Base-by-base conservation (phyloP, 23 red algal genomes). In the Porphyridium purpureum region DNA sequence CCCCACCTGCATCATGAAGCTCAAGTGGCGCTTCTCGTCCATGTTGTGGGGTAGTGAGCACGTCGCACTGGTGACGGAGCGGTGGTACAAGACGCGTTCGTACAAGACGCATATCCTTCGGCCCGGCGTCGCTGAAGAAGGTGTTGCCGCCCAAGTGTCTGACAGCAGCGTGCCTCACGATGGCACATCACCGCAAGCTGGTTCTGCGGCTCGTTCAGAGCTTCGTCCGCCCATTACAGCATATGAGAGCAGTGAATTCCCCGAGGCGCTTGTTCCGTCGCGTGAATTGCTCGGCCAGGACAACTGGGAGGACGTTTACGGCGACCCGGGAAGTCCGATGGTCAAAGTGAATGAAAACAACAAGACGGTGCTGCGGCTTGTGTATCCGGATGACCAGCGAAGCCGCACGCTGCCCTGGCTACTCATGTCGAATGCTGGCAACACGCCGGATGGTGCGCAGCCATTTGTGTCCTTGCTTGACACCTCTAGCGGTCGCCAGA, bases 231-330 rank as follows among this genome's bases (percentile, higher is more conserved):
- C n/a, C n/a, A n/a, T n/a, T n/a, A n/a, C n/a, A n/a, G n/a, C n/a
- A n/a, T n/a, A n/a, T n/a, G n/a, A n/a, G n/a, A n/a, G n/a, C n/a
- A n/a, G n/a, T n/a, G n/a, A n/a, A n/a, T n/a, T n/a, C n/a, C n/a
- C 38, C 11, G 11, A 44, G 17, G 38, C 38, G 11, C 11, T 11
- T 11, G 38, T 17, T 44, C 38, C 38, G 38, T 11, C 11, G 11
- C 38, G 38, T 11, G 11, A 11, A 44, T 17, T 44, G 11, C 11
- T 44, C 38, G 66, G 84, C 33, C 59, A 83, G 4, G 29, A 47
- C 29, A 83, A 94, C 60, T 94, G 87, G 87, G 76, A 94, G 33
- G 87, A 94, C 57, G 31, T 46, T 6, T 94, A 94, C 57, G 70
- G 77, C 28, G 65, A 80, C 47, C 74, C 74, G 14, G 87, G 87